phyloP scores from a whole-genome alignment of 768 basidiomycete genomes.

The Cystobasidium ongulense region DNA sequence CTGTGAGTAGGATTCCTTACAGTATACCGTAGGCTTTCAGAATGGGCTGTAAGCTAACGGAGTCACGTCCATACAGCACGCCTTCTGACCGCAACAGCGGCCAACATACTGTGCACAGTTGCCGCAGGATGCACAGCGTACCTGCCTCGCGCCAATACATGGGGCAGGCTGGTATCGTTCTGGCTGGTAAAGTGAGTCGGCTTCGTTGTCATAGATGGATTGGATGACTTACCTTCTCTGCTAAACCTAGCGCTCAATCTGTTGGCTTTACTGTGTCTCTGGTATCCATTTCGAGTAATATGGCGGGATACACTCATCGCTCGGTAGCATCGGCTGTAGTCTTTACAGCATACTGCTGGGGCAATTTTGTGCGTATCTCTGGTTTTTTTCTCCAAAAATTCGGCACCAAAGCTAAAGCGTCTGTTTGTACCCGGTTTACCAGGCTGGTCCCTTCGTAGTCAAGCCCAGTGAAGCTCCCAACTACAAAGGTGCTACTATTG shows the following conservation, averaged over 20 bases:
- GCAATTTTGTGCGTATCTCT: background rate
- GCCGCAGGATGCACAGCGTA: background rate
- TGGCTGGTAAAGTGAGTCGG: slow-evolving; percentile 1
- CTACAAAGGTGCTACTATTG: background rate
- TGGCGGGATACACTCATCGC: slow-evolving; percentile 1
- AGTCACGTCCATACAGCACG: background rate
- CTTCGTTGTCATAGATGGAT: background rate
- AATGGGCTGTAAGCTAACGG: background rate
- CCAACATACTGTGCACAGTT: background rate
- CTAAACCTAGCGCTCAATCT: background rate
- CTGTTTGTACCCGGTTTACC: too few species aligned
- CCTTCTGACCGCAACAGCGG: background rate
- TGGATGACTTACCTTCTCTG: background rate
- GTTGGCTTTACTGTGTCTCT: slow-evolving; percentile 2
- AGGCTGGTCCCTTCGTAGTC: slow-evolving; percentile 5
- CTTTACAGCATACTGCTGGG: slow-evolving; percentile 12
- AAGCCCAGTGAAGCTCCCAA: background rate
- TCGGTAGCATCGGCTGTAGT: background rate
- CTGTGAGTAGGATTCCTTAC: background rate
- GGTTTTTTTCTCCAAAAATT: too few species aligned
- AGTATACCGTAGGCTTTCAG: background rate
- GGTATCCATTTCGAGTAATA: background rate
- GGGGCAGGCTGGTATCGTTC: background rate
- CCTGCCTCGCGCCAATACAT: background rate
- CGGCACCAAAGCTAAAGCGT: too few species aligned